Conservation (phyloP, 805 yeast genomes). For the Metahyphopichia silvanorum region DNA sequence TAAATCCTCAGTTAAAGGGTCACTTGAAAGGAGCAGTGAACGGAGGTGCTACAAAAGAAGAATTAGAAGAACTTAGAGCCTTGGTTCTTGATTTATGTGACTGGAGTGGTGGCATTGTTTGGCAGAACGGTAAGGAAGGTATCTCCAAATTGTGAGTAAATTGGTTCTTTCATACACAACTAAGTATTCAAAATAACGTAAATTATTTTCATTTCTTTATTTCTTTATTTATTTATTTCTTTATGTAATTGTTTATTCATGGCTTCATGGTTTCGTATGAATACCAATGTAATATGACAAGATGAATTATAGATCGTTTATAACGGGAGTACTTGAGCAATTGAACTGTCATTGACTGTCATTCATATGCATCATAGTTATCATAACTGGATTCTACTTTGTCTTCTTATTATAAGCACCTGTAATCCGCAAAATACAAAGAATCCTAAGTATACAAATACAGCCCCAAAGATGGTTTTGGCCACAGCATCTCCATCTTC, state of each 20-base stretch:
- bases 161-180: no score
- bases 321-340: no score
- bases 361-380: no score
- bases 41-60: conserved; percentile 66
- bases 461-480: conserved; percentile 85
- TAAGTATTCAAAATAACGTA: no score
- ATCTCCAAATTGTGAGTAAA: conserved; percentile 50
- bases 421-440: conserved; percentile 91
- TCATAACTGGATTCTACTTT: conserved; percentile 54
- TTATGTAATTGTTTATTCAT: no score
- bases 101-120: conserved; percentile 63
- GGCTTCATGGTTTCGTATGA: no score
- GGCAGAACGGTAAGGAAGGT: conserved; percentile 51
- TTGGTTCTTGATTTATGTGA: conserved; percentile 62
- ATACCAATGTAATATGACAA: no score
- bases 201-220: no score
- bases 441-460: conserved; percentile 73
- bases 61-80: conserved; percentile 55
- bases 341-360: no score
- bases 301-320: no score
- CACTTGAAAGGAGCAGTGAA: conserved; percentile 85
- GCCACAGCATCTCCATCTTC: conserved; percentile 94
- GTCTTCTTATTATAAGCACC: conserved; percentile 59
- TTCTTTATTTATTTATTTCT: no score
- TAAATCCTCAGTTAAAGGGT: conserved; percentile 88